Conservation (phyloP, 768 basidiomycete species). For the Gautieria morchelliformis region DNA sequence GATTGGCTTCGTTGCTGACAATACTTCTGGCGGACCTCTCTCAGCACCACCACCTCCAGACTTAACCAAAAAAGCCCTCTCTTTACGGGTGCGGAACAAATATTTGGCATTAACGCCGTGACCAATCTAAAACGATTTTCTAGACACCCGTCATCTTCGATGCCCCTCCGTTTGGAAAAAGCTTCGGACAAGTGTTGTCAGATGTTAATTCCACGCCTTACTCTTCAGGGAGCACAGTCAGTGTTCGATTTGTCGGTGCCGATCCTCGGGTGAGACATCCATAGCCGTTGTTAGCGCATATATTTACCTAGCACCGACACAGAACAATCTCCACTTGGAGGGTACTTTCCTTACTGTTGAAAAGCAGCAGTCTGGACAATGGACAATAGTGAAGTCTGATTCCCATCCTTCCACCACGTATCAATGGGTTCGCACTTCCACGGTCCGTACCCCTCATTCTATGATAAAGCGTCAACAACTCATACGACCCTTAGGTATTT, state of each 20-base stretch:
- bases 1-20: slow-evolving; percentile 46
- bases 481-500: slow-evolving; percentile 4
- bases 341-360: slow-evolving; percentile 66
- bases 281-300: not conserved
- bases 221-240: slow-evolving; percentile 46
- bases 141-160: slow-evolving; percentile 60
- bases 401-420: slow-evolving; percentile 72
- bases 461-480: not conserved
- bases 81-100: slow-evolving; percentile 41
- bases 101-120: not conserved
- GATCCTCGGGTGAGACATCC: slow-evolving; percentile 54
- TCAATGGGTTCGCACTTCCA: slow-evolving; percentile 51
- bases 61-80: slow-evolving; percentile 56
- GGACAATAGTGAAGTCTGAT: slow-evolving; percentile 56
- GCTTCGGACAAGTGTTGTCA: slow-evolving; percentile 51
- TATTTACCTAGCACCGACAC: not conserved
- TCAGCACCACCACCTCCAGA: slow-evolving; percentile 59
- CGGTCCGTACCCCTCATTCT: slow-evolving; percentile 26
- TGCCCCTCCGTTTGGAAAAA: slow-evolving; percentile 40
- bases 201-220: slow-evolving; percentile 48
- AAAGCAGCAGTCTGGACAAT: slow-evolving; percentile 32
- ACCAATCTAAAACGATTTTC: not conserved
- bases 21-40: slow-evolving; percentile 33
- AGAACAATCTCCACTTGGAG: slow-evolving; percentile 75
- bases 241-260: slow-evolving; percentile 60